phyloP scores from a whole-genome alignment of 331 rosid species.

The Telfairia occidentalis region DNA sequence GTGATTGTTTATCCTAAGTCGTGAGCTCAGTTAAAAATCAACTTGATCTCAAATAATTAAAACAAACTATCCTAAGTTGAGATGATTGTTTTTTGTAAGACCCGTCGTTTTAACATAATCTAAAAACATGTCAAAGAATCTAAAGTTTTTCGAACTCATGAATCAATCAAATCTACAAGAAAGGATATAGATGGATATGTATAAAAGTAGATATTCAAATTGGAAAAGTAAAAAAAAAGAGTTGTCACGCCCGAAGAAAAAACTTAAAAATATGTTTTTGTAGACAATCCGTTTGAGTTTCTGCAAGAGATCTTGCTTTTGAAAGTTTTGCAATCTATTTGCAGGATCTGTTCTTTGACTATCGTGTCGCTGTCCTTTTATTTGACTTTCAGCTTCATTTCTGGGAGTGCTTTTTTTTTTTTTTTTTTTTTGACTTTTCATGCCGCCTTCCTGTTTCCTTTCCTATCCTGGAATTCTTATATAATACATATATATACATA shows the following conservation, averaged over 20 bases:
- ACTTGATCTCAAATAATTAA: background rate
- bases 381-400: constrained; percentile 2
- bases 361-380: constrained; percentile 1
- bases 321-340: constrained; percentile 12
- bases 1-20: background rate
- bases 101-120: background rate
- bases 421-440: background rate
- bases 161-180: background rate
- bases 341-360: constrained; percentile 30
- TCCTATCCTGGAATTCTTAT: too few relatives aligned
- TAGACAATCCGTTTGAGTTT: background rate
- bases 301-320: constrained; percentile 10
- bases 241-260: background rate
- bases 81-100: too few relatives aligned
- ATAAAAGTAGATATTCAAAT: background rate
- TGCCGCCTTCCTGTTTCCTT: background rate
- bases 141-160: background rate
- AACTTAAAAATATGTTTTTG: background rate
- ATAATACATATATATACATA: too few relatives aligned
- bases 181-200: background rate
- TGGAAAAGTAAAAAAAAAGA: background rate
- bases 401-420: background rate
- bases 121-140: background rate
- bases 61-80: background rate
- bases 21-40: background rate